Evolutionary conservation across 73 alveolate genomes (phyloP), one percentile per base, ranked within the genome.

Genomic region (Blepharisma japonicum): DNA sequence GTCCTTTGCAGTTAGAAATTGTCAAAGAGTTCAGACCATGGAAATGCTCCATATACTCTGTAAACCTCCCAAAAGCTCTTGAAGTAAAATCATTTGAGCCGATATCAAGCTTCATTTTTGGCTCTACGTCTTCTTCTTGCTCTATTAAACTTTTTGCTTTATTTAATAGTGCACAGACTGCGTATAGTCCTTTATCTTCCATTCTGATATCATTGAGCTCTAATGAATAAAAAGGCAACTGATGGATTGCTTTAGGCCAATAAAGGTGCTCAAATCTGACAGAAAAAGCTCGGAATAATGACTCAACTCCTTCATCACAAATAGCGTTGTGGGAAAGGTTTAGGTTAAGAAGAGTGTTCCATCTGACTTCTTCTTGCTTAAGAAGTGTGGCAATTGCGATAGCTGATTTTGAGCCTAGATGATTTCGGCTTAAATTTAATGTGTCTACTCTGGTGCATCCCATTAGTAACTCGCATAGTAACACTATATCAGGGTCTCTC

Each of bases 61-160:
- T 9, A 61, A 61, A 61, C 38, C 18, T 61, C 4, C 23, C 18
- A 61, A 61, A 61, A 0, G 47, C 23, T 5, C 23, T 14, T 14
- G 18, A 18, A 0, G 47, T 39, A 25, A 61, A 61, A 61, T 18
- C 18, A 5, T 61, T 61, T 1, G 47, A n/a, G 23, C 50, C 14
- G 0, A 61, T 20, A 14, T 61, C 74, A 0, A 61, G 23, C n/a
- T 8, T 25, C 39, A 61, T 61, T 61, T 25, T 61, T 20, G 74
- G 18, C 18, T 61, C 74, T 2, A 61, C 23, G 2, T 61, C 74
- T 61, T 61, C 74, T 14, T 25, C 74, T 61, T 61, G 74, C 74
- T 32, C 42, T 32, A 61, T 61, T 2, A 61, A 9, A 14, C 23
- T 14, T 9, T 61, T 14, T 9, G 74, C 74, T 25, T 25, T 61